Conservation (phyloP, 116 monocot species). For the Zostera marina region DNA sequence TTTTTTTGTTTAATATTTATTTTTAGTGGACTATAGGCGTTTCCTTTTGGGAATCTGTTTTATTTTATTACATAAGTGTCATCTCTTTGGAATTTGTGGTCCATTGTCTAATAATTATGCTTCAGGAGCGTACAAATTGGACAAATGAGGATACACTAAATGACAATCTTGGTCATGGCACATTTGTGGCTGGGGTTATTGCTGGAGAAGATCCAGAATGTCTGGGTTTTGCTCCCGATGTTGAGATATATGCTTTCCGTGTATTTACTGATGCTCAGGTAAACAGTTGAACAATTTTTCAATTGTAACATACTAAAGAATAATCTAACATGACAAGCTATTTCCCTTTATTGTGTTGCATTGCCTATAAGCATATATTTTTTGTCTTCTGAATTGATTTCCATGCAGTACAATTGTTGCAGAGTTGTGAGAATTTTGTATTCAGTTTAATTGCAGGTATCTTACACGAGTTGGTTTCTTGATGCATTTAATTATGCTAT, state of each 20-base stretch:
- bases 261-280: constrained; percentile 99
- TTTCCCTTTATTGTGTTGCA: too few species aligned
- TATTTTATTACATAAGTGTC: too few species aligned
- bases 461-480: constrained; percentile 99
- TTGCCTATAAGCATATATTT: too few species aligned
- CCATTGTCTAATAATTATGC: not conserved
- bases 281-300: constrained; percentile 11
- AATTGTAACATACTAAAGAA: not conserved
- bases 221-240: constrained; percentile 93
- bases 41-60: too few species aligned
- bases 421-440: constrained; percentile 52
- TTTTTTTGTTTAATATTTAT: too few species aligned
- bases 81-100: too few species aligned
- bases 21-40: too few species aligned
- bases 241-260: constrained; percentile 98
- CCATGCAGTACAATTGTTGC: constrained; percentile 3
- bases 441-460: constrained; percentile 96
- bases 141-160: constrained; percentile 98
- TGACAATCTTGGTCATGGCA: constrained; percentile 99
- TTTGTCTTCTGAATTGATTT: not conserved
- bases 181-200: constrained; percentile 99
- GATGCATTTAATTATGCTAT: constrained; percentile 99
- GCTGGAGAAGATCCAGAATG: constrained; percentile 96
- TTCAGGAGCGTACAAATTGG: constrained; percentile 99
- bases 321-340: not conserved